A percentile compares a stretch with the other conserved stretches of the same genome.
Conservation (phyloP, 2,329 filamentous ascomycete species). For the Allantophomopsis lycopodina region DNA sequence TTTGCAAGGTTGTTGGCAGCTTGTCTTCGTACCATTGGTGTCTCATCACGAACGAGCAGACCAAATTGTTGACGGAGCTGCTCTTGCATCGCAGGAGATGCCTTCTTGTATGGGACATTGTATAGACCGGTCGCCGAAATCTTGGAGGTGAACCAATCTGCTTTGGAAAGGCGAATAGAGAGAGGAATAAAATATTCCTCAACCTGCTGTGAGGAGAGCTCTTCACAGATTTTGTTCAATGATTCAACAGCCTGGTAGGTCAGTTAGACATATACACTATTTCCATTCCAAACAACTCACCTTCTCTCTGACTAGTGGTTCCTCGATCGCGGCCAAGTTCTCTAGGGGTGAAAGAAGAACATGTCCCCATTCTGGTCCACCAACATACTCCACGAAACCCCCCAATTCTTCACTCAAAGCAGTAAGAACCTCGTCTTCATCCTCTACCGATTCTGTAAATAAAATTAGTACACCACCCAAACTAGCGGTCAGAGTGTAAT, state of each 20-base stretch:
- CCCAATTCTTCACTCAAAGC: constrained; percentile 95
- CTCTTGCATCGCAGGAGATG: constrained; percentile 77
- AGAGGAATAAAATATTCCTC: constrained; percentile 97
- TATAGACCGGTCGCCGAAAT: constrained; percentile 95
- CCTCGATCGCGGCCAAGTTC: constrained; percentile 96
- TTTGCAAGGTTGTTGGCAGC: constrained; percentile 93
- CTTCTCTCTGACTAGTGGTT: constrained; percentile 96
- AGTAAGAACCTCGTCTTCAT: constrained; percentile 96
- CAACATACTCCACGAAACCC: constrained; percentile 94
- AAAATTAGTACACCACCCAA: constrained; percentile 17
- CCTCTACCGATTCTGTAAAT: constrained; percentile 82
- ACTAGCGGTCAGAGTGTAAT: constrained; percentile 2
- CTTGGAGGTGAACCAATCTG: constrained; percentile 99
- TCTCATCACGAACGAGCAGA: constrained; percentile 92
- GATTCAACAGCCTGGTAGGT: constrained; percentile 78
- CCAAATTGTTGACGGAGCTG: constrained; percentile 84
- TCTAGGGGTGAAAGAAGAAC: constrained; percentile 93
- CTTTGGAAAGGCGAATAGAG: constrained; percentile 90
- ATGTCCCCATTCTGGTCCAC: constrained; percentile 84
- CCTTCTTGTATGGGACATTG: constrained; percentile 85
- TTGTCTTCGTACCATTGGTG: constrained; percentile 96
- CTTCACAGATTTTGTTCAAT: constrained; percentile 95
- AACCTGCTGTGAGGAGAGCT: constrained; percentile 82
- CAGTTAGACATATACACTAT: constrained; percentile 3
- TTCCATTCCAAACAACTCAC: constrained; percentile 29